These are phyloP conservation scores for Herpetospermum pedunculosum DNA, from an alignment of 306 rosid species.

Conservation along the genomic window DNA sequence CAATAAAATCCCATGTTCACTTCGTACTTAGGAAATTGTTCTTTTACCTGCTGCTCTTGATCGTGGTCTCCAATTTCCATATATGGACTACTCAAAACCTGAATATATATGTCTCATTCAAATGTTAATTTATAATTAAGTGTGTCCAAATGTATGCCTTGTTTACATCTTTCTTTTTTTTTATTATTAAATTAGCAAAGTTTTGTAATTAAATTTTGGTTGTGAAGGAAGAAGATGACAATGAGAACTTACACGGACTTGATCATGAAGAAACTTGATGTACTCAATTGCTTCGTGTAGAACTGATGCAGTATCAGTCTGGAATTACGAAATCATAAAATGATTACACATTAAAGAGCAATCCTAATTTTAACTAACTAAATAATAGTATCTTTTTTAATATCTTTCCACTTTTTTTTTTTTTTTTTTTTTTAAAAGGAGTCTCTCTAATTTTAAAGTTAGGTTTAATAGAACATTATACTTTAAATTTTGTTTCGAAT, in stretches of 20 bases:
- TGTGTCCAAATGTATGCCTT: neutral
- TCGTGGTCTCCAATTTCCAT: slow-evolving; percentile 40
- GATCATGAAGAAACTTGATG: slow-evolving; percentile 76
- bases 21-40: neutral
- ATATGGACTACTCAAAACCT: slow-evolving; percentile 71
- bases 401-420: too few species aligned
- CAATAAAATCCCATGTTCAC: neutral
- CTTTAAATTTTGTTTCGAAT: too few species aligned
- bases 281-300: slow-evolving; percentile 90
- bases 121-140: neutral
- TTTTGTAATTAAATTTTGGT: neutral
- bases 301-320: slow-evolving; percentile 95
- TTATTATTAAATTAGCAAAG: too few species aligned
- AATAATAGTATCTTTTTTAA: too few species aligned
- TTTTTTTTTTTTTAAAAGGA: too few species aligned
- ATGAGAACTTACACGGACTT: slow-evolving; percentile 44
- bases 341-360: too few species aligned
- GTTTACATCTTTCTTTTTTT: neutral
- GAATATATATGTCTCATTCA: slow-evolving; percentile 10
- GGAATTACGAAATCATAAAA: slow-evolving; percentile 2
- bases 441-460: too few species aligned
- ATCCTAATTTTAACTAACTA: too few species aligned
- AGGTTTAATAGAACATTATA: too few species aligned
- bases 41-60: slow-evolving; percentile 42
- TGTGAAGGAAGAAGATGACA: neutral